Conservation (phyloP, 2,329 filamentous ascomycete genomes). For the Nigrospora oryzae region DNA sequence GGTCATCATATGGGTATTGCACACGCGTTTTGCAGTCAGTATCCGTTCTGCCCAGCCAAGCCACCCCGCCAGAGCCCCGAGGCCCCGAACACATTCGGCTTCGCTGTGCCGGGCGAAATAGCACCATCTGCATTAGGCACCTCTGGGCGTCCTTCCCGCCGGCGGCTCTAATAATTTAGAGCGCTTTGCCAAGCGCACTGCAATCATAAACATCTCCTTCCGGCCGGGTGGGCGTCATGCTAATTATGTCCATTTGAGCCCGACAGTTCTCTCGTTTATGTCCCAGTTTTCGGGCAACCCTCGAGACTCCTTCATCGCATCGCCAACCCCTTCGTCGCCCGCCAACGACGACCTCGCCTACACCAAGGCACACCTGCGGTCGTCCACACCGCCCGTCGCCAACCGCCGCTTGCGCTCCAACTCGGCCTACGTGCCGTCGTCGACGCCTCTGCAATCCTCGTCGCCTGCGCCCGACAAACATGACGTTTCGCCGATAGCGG, state of each 20-base stretch:
- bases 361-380: slow-evolving; percentile 2
- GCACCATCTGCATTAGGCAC: neutral
- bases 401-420: slow-evolving; percentile 1
- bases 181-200: neutral
- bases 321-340: slow-evolving; percentile 13
- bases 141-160: neutral
- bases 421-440: slow-evolving; percentile 6
- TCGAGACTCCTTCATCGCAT: slow-evolving; percentile 17
- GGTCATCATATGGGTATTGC: too few species aligned
- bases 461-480: slow-evolving; percentile 15
- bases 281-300: slow-evolving; percentile 58
- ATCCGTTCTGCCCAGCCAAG: too few species aligned
- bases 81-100: too few species aligned
- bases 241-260: slow-evolving; percentile 19
- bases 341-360: neutral
- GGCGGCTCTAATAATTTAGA: neutral
- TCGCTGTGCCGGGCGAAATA: slow-evolving; percentile 1
- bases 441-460: slow-evolving; percentile 15
- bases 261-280: slow-evolving; percentile 78
- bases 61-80: too few species aligned
- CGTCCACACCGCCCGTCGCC: neutral
- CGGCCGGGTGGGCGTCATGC: slow-evolving; percentile 14
- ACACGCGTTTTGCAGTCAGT: too few species aligned
- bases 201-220: slow-evolving; percentile 4
- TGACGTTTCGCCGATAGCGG: slow-evolving; percentile 33